A percentile compares a stretch with the other conserved stretches of the same genome.
Conservation (phyloP, 2,329 filamentous ascomycete genomes). For the Albifimbria verrucaria region DNA sequence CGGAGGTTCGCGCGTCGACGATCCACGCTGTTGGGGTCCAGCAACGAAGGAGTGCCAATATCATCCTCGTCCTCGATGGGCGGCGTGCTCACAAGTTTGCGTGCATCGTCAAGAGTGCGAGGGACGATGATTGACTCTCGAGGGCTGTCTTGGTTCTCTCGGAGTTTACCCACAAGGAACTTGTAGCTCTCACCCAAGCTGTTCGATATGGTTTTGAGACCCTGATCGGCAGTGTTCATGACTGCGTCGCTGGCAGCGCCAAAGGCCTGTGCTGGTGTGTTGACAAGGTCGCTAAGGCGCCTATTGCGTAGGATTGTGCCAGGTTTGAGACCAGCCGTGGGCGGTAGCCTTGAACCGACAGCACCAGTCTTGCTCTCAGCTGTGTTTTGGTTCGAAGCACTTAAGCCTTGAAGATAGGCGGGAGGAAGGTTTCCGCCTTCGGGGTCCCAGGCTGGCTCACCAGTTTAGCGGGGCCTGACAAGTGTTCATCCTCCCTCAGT, state of each 20-base stretch:
- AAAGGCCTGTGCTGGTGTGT: slow-evolving; percentile 77
- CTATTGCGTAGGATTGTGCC: slow-evolving; percentile 61
- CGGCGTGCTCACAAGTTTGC: slow-evolving; percentile 78
- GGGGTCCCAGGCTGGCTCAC: slow-evolving; percentile 45
- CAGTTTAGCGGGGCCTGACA: slow-evolving; percentile 62
- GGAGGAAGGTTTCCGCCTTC: slow-evolving; percentile 55
- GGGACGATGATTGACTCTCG: slow-evolving; percentile 60
- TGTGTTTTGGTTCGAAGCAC: slow-evolving; percentile 26
- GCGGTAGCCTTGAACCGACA: slow-evolving; percentile 30
- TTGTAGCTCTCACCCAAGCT: slow-evolving; percentile 91
- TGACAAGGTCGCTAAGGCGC: slow-evolving; percentile 80
- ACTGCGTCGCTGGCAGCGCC: slow-evolving; percentile 82
- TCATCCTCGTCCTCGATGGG: slow-evolving; percentile 61
- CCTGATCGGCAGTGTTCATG: slow-evolving; percentile 83
- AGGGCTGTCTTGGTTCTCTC: slow-evolving; percentile 58
- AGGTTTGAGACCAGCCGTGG: slow-evolving; percentile 41
- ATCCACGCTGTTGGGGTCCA: slow-evolving; percentile 36
- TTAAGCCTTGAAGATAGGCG: slow-evolving; percentile 47
- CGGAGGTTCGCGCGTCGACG: slow-evolving; percentile 22
- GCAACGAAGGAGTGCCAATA: slow-evolving; percentile 54
- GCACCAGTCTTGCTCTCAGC: slow-evolving; percentile 28
- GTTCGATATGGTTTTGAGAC: slow-evolving; percentile 86
- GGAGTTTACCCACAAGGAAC: slow-evolving; percentile 84
- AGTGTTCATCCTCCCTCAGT: slow-evolving; percentile 74
- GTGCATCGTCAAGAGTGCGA: slow-evolving; percentile 88